Evolutionary conservation across 495 filamentous ascomycete genomes (phyloP).

Genomic region (Coniosporium apollinis): DNA sequence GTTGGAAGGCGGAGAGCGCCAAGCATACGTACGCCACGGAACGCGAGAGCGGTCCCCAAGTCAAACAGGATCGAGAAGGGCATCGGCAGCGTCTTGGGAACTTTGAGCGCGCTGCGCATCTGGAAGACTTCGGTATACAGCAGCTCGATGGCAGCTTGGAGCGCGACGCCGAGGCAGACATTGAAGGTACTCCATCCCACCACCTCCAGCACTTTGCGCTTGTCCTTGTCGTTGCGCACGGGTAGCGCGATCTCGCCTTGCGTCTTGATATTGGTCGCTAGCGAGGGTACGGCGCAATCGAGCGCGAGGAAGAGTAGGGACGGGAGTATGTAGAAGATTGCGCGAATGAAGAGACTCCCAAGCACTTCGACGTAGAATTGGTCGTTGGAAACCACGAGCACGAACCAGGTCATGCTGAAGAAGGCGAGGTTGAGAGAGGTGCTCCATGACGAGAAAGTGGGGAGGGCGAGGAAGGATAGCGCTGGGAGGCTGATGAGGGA

Average conservation of each 20-base stretch:
- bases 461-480: constrained; percentile 44
- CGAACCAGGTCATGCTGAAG: constrained; percentile 84
- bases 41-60: constrained; percentile 30
- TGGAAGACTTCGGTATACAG: constrained; percentile 32
- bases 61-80: constrained; percentile 44
- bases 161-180: constrained; percentile 32
- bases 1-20: background rate
- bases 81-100: constrained; percentile 40
- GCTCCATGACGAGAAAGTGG: constrained; percentile 42
- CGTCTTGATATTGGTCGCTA: constrained; percentile 50
- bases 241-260: constrained; percentile 49
- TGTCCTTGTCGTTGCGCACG: constrained; percentile 9
- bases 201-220: constrained; percentile 23
- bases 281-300: constrained; percentile 49
- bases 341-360: constrained; percentile 47
- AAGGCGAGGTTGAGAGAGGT: constrained; percentile 74
- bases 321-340: constrained; percentile 56
- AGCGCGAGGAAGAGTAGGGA: constrained; percentile 58
- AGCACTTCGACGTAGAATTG: constrained; percentile 62
- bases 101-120: constrained; percentile 37
- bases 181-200: constrained; percentile 46
- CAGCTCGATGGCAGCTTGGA: constrained; percentile 29
- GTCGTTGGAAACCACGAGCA: constrained; percentile 58
- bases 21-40: constrained; percentile 34
- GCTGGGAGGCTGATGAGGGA: constrained; percentile 41